A percentile compares a stretch with the other conserved stretches of the same genome.
phyloP scores from a whole-genome alignment of 2,329 filamentous ascomycete genomes.

The Botryotinia calthae region DNA sequence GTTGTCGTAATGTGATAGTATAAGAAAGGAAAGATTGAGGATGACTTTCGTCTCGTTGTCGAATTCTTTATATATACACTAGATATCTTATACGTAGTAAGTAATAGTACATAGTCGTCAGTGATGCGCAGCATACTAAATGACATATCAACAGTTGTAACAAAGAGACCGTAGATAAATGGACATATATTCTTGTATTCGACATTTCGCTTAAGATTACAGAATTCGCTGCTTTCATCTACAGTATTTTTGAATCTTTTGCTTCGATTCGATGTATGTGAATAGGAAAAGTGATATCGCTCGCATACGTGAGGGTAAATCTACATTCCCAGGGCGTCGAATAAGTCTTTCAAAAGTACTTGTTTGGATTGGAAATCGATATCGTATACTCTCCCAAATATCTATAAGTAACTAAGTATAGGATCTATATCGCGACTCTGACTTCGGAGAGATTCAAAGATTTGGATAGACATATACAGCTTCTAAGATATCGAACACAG shows the following conservation, averaged over 20 bases:
- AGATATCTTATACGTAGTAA: not conserved
- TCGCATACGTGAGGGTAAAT: not conserved
- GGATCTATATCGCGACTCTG: not conserved
- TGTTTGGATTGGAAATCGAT: no score
- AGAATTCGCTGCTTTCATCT: no score
- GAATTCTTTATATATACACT: not conserved
- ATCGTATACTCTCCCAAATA: no score
- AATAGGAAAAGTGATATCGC: not conserved
- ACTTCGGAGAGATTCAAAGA: not conserved
- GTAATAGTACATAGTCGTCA: not conserved
- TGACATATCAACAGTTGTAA: no score
- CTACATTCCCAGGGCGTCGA: not conserved
- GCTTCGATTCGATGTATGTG: no score
- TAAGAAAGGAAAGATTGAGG: not conserved
- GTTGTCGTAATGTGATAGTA: not conserved
- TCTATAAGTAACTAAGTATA: not conserved
- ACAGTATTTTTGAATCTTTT: no score
- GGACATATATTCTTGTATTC: no score
- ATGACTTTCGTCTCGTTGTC: not conserved
- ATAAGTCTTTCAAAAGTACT: not conserved
- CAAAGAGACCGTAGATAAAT: no score
- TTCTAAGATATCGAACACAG: no score
- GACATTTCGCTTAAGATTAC: no score
- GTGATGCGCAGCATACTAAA: not conserved
- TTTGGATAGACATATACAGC: not conserved